Evolutionary conservation across 2,329 filamentous ascomycete species (phyloP), one percentile per base, ranked within the genome.

Genomic region (Acrodontium crateriforme): DNA sequence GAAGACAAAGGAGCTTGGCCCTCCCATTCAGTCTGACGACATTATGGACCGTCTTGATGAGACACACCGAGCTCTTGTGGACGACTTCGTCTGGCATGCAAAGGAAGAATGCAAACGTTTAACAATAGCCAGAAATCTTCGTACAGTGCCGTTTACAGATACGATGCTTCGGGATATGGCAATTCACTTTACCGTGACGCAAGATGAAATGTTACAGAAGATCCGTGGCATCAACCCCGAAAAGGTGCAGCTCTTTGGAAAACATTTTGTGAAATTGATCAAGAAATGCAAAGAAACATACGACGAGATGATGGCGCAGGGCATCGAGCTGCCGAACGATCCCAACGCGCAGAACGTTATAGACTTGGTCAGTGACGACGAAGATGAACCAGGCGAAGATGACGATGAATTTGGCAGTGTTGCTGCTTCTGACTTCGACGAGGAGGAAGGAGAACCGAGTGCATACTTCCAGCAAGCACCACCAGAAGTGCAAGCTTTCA

Each of bases 161-260:
- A 63, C 62, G 13, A 64, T 81, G 9, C 65, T 84, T 27, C 70
- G 74, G 18, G 68, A 77, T 40, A 85, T 89, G 77, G 75, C 70
- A 9, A 70, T 83, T 27, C 54, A 62, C 18, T 78, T 78, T 62
- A 79, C 78, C 1, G 62, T 59, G 6, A 70, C 62, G 6, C 44
- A 71, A 7, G 64, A 69, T 10, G 59, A 71, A 32, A 78, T 89
- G 71, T 57, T 55, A 17, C n/a, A n/a, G n/a, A 52, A 53, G 6
- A 78, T 87, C 26, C 63, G 64, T 0, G 69, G 66, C 7, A 75
- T 85, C 32, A 65, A 76, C 29, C 38, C 49, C 2, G 68, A 72
- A 15, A 76, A 72, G 45, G 74, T 83, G 14, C 47, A 61, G 24
- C 58, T 60, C 2, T 72, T 74, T 45, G 79, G 79, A 6, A 56